Base-by-base conservation (phyloP, 768 basidiomycete species). In the Tylopilus felleus region DNA sequence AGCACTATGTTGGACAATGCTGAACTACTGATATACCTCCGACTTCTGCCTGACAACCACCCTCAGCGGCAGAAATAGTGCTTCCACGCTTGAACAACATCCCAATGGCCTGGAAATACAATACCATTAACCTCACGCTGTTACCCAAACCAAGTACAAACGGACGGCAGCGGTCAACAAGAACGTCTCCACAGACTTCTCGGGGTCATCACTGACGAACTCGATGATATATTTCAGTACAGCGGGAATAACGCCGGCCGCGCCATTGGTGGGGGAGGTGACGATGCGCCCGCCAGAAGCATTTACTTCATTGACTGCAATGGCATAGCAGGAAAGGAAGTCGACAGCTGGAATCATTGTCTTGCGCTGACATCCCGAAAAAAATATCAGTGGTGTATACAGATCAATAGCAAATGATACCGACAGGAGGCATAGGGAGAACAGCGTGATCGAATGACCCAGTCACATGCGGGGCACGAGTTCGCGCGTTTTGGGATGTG, bases 81-180 rank as follows among this genome's bases (percentile, higher is more conserved):
- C 92, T 93, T n/a, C 94, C 93, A 55, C 95, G 83, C 69, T 98
- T 98, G 77, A 93, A 96, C 29, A 97, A 75, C 94, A 97, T 97
- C 16, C 95, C 93, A 49, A 96, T 73, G 9, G 94, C 88, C 88
- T 90, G 50, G 46, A 21, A 21, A 59, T 47, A 38, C 23, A 17
- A 45, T 48, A 40, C 58, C 55, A 49, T 58, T 22, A 63, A 47
- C 49, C 22, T 12, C 38, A 45, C 19, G 35, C 25, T 9, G 27
- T 45, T n/a, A 17, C 17, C 22, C 22, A 41, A 49, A 42, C 8
- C 5, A 22, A 31, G 31, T 10, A 21, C 10, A 39, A 51, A 75
- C 83, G 60, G 64, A 91, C 92, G 49, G 90, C 77, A 45, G 93
- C 90, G 5, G 94, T 97, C 52, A 98, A 74, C 46, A 98, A 72